Evolutionary conservation across 139 green algal genomes (phyloP).

Genomic region (Limnomonas spitsbergensis): DNA sequence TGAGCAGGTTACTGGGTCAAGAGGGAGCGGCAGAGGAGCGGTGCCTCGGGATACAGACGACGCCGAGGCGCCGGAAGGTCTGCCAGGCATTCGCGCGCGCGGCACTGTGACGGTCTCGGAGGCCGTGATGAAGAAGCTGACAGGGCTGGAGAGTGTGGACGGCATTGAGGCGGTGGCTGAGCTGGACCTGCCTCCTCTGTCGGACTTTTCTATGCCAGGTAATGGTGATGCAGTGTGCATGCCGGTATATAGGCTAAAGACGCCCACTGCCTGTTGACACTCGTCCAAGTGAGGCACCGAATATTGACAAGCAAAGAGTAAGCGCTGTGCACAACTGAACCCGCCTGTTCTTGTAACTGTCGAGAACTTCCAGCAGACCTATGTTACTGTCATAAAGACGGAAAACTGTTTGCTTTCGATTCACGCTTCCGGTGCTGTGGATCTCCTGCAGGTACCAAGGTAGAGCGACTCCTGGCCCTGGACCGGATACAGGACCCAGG

Average conservation of each 20-base stretch:
- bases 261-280: background rate
- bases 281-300: background rate
- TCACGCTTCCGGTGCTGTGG: no score
- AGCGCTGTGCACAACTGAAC: no score
- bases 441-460: no score
- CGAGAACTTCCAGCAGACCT: no score
- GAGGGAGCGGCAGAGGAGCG: background rate
- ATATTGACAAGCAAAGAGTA: background rate
- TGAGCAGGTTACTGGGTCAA: background rate
- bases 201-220: slow-evolving; percentile 26
- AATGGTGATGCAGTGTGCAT: background rate
- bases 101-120: slow-evolving; percentile 27
- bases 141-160: slow-evolving; percentile 49
- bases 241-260: no score
- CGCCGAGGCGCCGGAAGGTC: background rate
- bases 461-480: slow-evolving; percentile 60
- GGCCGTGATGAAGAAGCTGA: slow-evolving; percentile 62
- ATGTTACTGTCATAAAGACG: no score
- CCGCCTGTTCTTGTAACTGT: no score
- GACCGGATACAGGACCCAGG: slow-evolving; percentile 70
- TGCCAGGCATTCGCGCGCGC: background rate
- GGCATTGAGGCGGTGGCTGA: slow-evolving; percentile 34
- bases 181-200: slow-evolving; percentile 33
- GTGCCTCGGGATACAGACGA: background rate
- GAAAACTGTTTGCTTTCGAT: no score